A percentile compares a stretch with the other conserved stretches of the same genome.
Conservation (phyloP, 225 moss, liverwort and hornwort genomes). For the Polytrichum commune region DNA sequence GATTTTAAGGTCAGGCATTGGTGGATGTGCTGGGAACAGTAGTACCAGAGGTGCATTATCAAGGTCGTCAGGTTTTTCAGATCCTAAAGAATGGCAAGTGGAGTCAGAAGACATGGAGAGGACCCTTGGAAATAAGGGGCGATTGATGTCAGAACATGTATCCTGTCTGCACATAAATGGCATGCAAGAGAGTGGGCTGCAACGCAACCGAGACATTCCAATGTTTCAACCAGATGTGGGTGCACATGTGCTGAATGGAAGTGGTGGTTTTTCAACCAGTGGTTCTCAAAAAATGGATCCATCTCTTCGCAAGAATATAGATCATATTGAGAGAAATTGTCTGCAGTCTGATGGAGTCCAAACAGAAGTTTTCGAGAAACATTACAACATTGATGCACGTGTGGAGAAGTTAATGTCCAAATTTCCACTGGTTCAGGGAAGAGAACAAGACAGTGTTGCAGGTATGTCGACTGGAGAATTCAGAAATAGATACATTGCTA, state of each 20-base stretch:
- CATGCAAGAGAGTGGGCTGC: conserved; percentile 17
- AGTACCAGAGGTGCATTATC: conserved; percentile 20
- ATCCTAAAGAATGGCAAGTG: conserved; percentile 36
- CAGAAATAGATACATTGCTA: too few relatives aligned
- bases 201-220: background rate
- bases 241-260: conserved; percentile 17
- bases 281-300: background rate
- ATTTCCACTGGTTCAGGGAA: conserved; percentile 78
- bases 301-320: background rate
- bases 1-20: conserved; percentile 15
- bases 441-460: conserved; percentile 87
- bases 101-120: conserved; percentile 41
- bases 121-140: conserved; percentile 42
- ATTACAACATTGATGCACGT: conserved; percentile 87
- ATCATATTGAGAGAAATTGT: background rate
- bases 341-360: background rate
- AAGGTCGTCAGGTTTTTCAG: conserved; percentile 39
- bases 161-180: conserved; percentile 19
- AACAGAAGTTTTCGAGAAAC: conserved; percentile 24
- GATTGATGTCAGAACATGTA: conserved; percentile 34
- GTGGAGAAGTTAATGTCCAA: conserved; percentile 94
- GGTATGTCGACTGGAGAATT: conserved; percentile 34
- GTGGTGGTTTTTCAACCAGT: background rate
- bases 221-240: conserved; percentile 22
- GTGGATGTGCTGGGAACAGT: conserved; percentile 33